Base-by-base conservation (phyloP, 352 stramenopile species). In the Achlya hypogyna region DNA sequence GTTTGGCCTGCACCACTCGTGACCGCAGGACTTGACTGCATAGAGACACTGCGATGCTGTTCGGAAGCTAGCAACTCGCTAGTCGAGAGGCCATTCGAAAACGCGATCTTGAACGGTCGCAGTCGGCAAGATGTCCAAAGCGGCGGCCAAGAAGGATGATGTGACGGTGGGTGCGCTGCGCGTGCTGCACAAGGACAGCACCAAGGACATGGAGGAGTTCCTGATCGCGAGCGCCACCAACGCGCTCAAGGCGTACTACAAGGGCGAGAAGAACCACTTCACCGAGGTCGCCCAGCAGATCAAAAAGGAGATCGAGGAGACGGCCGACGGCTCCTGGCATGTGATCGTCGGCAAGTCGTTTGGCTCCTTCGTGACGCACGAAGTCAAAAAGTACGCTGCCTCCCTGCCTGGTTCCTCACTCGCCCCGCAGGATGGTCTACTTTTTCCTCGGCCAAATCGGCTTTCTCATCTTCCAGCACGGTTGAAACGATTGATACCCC, bases 271-370 rank as follows among this genome's bases (percentile, higher is more conserved):
- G 70, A 88, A 71, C 51, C 82, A 91, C 54, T 92, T 91, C 70
- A 88, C 82, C 3, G 81, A 93, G 28, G 76, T 92, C 25, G 85
- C 82, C 8, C 75, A 91, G 71, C 78, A 88, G 64, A 80, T 93
- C 66, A 93, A 90, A 51, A 84, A 82, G 38, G 82, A 89, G 8
- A 67, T 93, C 35, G 82, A 91, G 52, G 82, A 92, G 45, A 69
- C 70, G 31, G 69, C 91, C 54, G 68, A 75, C 43, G 85, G 85
- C 32, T 78, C 79, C 35, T 95, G 83, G 84, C 85, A 92, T 60
- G 84, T 93, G 22, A 82, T 92, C 63, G 84, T 93, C 9, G 85
- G 85, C 76, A 93, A 92, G 64, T 90, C 81, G 16, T 95, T 90
- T 52, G 83, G 85, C 27, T 91, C 82, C 22, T 93, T 92, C 63